Evolutionary conservation across 208 protist genomes (phyloP).

Genomic region (Crithidia sp.): DNA sequence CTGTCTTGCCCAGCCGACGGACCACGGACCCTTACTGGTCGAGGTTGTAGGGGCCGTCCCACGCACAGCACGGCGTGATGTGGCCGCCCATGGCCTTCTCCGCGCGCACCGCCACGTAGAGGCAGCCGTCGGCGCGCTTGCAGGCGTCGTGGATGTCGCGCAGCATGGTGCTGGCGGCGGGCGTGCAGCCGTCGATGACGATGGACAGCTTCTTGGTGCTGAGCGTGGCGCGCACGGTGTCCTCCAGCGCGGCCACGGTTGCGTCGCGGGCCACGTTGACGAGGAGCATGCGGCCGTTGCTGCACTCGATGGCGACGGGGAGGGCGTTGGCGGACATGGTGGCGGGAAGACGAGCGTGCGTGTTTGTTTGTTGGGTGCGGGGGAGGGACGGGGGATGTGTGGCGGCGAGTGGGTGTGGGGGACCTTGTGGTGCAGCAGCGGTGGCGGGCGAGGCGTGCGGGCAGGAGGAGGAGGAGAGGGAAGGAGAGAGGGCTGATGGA

Average conservation of each 20-base stretch:
- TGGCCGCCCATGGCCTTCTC: not conserved
- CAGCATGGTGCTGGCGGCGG: slow-evolving; percentile 20
- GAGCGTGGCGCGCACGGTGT: slow-evolving; percentile 15
- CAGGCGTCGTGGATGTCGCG: slow-evolving; percentile 24
- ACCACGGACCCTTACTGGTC: no score
- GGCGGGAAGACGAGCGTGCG: no score
- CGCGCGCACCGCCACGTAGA: slow-evolving; percentile 4
- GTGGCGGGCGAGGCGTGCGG: not conserved
- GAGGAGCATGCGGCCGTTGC: slow-evolving; percentile 1
- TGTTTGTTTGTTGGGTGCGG: no score
- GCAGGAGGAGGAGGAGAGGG: not conserved
- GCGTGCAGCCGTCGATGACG: slow-evolving; percentile 20
- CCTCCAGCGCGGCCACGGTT: slow-evolving; percentile 26
- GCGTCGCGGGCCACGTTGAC: slow-evolving; percentile 16
- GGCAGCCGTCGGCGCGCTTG: slow-evolving; percentile 24
- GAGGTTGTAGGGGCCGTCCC: not conserved
- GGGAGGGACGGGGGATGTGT: no score
- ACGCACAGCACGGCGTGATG: not conserved
- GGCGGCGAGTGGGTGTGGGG: not conserved
- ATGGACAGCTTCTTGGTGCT: slow-evolving; percentile 16
- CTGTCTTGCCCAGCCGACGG: no score
- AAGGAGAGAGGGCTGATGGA: not conserved
- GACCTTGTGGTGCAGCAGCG: no score
- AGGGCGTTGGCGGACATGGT: slow-evolving; percentile 13
- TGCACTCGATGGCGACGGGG: slow-evolving; percentile 6